Conservation (phyloP, 1,284 basidiomycete species). For the Microbotryum saponariae region DNA sequence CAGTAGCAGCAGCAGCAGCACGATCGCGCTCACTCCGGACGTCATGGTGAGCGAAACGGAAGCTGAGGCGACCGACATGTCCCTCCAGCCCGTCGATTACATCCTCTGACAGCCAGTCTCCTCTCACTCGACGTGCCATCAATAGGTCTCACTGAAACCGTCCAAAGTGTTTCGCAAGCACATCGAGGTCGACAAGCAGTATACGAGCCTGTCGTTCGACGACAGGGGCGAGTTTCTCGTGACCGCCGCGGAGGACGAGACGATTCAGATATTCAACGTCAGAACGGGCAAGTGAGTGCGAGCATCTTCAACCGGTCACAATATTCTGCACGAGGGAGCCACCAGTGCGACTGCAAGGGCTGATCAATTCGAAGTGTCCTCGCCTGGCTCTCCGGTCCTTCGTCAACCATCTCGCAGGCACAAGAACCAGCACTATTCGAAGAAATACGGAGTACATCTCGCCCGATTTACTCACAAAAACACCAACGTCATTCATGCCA, state of each 20-base stretch:
- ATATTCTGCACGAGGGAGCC: neutral
- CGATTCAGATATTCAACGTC: conserved; percentile 79
- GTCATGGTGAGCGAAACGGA: neutral
- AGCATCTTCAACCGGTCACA: conserved; percentile 12
- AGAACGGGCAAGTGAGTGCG: conserved; percentile 81
- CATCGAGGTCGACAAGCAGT: conserved; percentile 50
- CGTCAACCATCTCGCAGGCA: conserved; percentile 47
- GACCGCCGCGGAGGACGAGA: conserved; percentile 88
- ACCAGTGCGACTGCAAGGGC: neutral
- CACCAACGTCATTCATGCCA: conserved; percentile 77
- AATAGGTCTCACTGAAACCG: conserved; percentile 54
- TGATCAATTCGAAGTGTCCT: neutral
- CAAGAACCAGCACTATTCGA: conserved; percentile 71
- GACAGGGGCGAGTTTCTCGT: conserved; percentile 78
- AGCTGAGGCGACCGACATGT: neutral
- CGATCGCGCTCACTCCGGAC: conserved; percentile 1
- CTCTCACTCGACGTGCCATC: neutral
- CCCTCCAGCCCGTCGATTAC: neutral
- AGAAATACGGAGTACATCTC: conserved; percentile 93
- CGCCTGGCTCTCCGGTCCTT: conserved; percentile 34
- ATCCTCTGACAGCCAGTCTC: neutral
- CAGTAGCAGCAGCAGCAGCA: too few relatives aligned
- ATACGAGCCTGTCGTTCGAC: conserved; percentile 84
- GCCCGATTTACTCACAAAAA: conserved; percentile 89
- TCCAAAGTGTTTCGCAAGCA: conserved; percentile 78